Evolutionary conservation across 2,329 filamentous ascomycete genomes (phyloP), one percentile per base, ranked within the genome.

Genomic region (Alternaria angustiovoidea): DNA sequence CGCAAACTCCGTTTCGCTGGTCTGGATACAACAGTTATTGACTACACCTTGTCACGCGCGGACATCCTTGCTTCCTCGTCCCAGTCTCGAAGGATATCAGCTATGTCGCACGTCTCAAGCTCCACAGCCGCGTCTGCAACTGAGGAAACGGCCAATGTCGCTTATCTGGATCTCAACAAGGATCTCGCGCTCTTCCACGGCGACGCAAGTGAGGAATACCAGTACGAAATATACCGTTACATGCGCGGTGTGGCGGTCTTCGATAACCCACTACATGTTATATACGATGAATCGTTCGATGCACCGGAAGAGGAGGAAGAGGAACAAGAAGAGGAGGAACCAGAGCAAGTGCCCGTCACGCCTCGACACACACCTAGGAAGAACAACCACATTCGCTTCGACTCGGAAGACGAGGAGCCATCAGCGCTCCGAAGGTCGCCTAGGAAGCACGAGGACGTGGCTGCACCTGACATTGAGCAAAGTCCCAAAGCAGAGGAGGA

Each of bases 31-130:
- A 89, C 88, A 0, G 83, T 90, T 24, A 90, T 90, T 65, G 88
- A 90, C 73, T 90, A 90, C 74, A 89, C 88, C 1, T 82, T 90
- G 36, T 89, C 87, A 1, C 84, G 88, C n/a, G 87, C 86, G 2
- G 81, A 83, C 24, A 78, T 89, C 62, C 39, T 69, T 2, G 32
- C 63, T 3, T 53, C 66, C 2, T 54, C 62, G 6, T 60, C 42
- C 24, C 59, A 36, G 46, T 38, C 46, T 20, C 46, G 30, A 16
- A 58, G 52, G 22, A 62, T 42, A 0, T 65, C 70, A 5, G 59
- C 55, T 7, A 38, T 61, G n/a, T 66, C 63, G 12, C 65, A 61
- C n/a, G 36, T 54, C 22, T 51, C 56, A 4, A 30, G 32, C 22
- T 54, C 67, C 3, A 61, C 58, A 2, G 28, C 58, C 8, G 32